phyloP scores from a whole-genome alignment of 2,329 filamentous ascomycete species.

The Trichoderma koningii region DNA sequence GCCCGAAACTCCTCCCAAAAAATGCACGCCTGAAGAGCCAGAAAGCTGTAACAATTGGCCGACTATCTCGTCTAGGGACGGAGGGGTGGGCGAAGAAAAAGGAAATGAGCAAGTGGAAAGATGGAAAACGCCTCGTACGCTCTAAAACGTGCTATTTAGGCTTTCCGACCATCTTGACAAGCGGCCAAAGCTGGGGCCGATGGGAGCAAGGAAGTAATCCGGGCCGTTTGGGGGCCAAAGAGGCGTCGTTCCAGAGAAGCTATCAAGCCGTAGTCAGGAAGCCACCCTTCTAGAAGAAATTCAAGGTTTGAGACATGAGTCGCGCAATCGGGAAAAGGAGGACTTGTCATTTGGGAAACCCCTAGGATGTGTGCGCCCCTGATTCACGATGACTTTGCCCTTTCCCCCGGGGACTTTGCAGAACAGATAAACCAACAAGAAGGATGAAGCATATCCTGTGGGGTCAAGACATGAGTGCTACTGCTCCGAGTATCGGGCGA shows the following conservation, averaged over 20 bases:
- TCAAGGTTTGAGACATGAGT: constrained; percentile 9
- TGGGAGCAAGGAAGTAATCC: background rate
- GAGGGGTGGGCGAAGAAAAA: background rate
- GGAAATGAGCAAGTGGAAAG: background rate
- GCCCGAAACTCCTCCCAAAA: no score
- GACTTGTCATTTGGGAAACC: background rate
- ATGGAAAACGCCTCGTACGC: background rate
- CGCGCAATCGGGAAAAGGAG: background rate
- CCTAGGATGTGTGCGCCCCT: no score
- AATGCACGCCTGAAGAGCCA: no score
- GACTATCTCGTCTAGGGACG: no score
- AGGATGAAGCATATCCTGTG: background rate
- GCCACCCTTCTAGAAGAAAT: constrained; percentile 12
- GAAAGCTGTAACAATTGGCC: no score
- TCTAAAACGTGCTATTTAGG: constrained; percentile 6
- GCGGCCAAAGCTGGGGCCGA: constrained; percentile 2
- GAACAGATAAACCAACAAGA: background rate
- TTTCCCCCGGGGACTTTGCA: no score
- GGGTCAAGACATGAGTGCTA: no score
- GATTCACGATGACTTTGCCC: no score
- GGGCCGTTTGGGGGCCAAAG: no score
- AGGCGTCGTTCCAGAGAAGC: background rate
- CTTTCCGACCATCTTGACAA: constrained; percentile 6
- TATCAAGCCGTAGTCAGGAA: background rate
- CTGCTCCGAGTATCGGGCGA: no score